Evolutionary conservation across 2,329 filamentous ascomycete species (phyloP), one percentile per base, ranked within the genome.

Genomic region (Hypoxylon sp.): DNA sequence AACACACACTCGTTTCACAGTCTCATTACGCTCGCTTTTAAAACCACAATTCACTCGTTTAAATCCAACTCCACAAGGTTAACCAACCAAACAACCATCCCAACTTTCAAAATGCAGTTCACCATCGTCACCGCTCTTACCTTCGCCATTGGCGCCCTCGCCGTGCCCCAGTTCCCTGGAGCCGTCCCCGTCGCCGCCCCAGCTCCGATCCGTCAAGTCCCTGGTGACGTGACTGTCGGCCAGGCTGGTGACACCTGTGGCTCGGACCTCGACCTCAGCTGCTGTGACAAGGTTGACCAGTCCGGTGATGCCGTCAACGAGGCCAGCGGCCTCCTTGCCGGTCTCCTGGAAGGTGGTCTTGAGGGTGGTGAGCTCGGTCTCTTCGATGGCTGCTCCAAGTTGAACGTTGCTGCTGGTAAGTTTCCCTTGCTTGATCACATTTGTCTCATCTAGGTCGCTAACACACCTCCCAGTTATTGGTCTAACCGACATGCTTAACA

Each of bases 81-180:
- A 65, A 65, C 64, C 62, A 37, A 37, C 33, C 57, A 71, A 59
- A 60, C 54, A 71, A 67, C 58, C 63, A 48, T 73, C 77, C 61
- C 54, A 71, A 67, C 58, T 64, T 49, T 73, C 77, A 82, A 81
- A 63, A 84, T 84, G 82, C 82, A 82, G 79, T 80, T 81, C 79
- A 76, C 79, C 60, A 60, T 79, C 69, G 75, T 76, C 61, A 66
- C 79, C 66, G 56, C 78, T 69, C 57, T 82, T 69, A 77, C 79
- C 66, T 72, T 79, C 71, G 78, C 81, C 74, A 73, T 79, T 58
- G 76, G 79, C 72, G 71, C 69, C 55, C 4, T 75, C 20, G 77
- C 72, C 44, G 61, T 62, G 14, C 76, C 77, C 40, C 69, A 73
- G 64, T 33, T 63, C 53, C 61, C 35, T 30, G 64, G 56, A 44